phyloP scores from a whole-genome alignment of 257 asterid genomes.

The Rauvolfia tetraphylla region DNA sequence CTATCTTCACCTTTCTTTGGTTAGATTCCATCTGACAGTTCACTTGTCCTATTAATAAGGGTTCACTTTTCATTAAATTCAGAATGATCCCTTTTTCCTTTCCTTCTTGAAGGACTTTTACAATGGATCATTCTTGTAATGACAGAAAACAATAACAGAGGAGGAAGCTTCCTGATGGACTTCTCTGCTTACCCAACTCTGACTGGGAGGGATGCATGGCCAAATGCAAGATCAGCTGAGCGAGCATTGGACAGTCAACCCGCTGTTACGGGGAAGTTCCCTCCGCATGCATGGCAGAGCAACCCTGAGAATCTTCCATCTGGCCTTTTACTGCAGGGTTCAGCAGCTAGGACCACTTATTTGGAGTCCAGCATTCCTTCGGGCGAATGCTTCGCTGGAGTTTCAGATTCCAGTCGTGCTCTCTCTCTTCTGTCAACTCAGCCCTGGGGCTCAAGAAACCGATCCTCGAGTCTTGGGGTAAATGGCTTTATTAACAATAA shows the following conservation, averaged over 20 bases:
- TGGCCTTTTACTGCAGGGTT: constrained; percentile 43
- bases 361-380: constrained; percentile 40
- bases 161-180: constrained; percentile 70
- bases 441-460: constrained; percentile 67
- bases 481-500: constrained; percentile 29
- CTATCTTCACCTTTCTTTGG: constrained; percentile 55
- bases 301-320: constrained; percentile 41
- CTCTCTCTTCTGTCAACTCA: constrained; percentile 99
- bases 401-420: constrained; percentile 63
- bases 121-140: constrained; percentile 20
- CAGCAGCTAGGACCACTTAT: constrained; percentile 35
- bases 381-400: constrained; percentile 45
- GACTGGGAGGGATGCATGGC: constrained; percentile 45
- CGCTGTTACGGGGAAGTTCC: constrained; percentile 34
- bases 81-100: neutral
- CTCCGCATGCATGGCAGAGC: constrained; percentile 54
- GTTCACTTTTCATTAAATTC: neutral
- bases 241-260: constrained; percentile 38
- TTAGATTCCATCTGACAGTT: constrained; percentile 24
- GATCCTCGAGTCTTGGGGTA: constrained; percentile 43
- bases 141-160: constrained; percentile 54
- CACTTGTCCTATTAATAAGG: neutral
- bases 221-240: constrained; percentile 32
- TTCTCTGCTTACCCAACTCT: constrained; percentile 45
- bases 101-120: constrained; percentile 5